Evolutionary conservation across 257 asterid genomes (phyloP).

Genomic region (Solanum ossicruentum): DNA sequence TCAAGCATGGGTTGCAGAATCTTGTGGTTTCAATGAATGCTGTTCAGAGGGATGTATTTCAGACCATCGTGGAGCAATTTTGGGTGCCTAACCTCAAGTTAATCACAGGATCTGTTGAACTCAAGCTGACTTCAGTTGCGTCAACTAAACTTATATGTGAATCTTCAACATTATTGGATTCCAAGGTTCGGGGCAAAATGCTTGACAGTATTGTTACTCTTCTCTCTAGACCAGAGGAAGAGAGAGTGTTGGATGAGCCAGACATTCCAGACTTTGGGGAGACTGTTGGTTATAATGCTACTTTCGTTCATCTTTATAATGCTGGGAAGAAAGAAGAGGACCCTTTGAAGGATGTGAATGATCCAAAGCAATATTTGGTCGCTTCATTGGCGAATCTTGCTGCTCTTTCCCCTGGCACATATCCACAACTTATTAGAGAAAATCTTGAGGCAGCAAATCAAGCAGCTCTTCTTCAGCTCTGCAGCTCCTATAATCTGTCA

Average conservation of each 20-base stretch:
- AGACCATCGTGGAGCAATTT: constrained; percentile 49
- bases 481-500: constrained; percentile 44
- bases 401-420: constrained; percentile 58
- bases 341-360: constrained; percentile 69
- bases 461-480: constrained; percentile 61
- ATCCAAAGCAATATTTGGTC: constrained; percentile 78
- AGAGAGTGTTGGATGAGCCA: constrained; percentile 67
- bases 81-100: constrained; percentile 80
- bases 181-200: constrained; percentile 74
- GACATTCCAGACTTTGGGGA: constrained; percentile 88
- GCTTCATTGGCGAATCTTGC: constrained; percentile 53
- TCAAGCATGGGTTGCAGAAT: constrained; percentile 57
- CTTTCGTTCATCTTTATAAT: constrained; percentile 61
- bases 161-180: constrained; percentile 40
- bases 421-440: constrained; percentile 41
- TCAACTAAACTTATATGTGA: constrained; percentile 71
- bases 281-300: constrained; percentile 61
- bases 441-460: constrained; percentile 68
- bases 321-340: constrained; percentile 86
- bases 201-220: constrained; percentile 86
- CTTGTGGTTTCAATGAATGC: constrained; percentile 64
- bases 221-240: constrained; percentile 65
- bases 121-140: constrained; percentile 76
- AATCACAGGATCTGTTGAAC: constrained; percentile 65
- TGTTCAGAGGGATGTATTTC: constrained; percentile 60